These are phyloP conservation scores for Geosiphon pyriformis DNA, from an alignment of 192 early-diverging fungal genomes.

Conservation along the genomic window DNA sequence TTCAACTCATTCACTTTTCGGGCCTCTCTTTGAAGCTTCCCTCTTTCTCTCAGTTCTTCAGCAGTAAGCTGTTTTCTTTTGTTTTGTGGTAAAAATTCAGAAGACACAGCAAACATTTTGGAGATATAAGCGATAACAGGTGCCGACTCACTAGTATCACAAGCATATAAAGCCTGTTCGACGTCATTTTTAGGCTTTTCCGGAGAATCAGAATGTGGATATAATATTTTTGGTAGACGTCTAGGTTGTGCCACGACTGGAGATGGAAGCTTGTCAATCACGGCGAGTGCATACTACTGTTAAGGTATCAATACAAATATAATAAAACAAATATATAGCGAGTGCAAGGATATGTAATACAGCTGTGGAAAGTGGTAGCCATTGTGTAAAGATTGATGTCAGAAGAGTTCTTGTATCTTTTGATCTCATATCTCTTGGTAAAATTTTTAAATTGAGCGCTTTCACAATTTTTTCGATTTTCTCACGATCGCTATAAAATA, in stretches of 20 bases:
- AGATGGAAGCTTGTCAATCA: slow-evolving; percentile 84
- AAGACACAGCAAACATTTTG: slow-evolving; percentile 89
- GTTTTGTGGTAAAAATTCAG: slow-evolving; percentile 67
- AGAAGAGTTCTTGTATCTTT: slow-evolving; percentile 75
- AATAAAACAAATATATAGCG: neutral
- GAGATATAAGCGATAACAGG: slow-evolving; percentile 85
- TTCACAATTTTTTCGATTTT: slow-evolving; percentile 91
- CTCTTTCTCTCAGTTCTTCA: slow-evolving; percentile 84
- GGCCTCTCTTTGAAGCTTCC: slow-evolving; percentile 44
- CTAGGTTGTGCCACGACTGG: slow-evolving; percentile 74
- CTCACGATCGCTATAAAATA: slow-evolving; percentile 60
- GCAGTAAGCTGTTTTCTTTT: slow-evolving; percentile 67
- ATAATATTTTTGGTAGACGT: slow-evolving; percentile 76
- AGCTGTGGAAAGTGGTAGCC: slow-evolving; percentile 89
- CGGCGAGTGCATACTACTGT: slow-evolving; percentile 48
- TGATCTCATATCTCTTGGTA: slow-evolving; percentile 82
- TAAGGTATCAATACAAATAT: slow-evolving; percentile 2
- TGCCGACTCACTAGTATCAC: slow-evolving; percentile 52
- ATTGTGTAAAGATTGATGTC: slow-evolving; percentile 83
- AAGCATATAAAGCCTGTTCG: slow-evolving; percentile 72
- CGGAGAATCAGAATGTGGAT: slow-evolving; percentile 43
- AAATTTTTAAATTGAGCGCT: slow-evolving; percentile 80
- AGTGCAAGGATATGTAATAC: slow-evolving; percentile 54
- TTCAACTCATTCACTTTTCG: slow-evolving; percentile 3
- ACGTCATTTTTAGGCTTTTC: slow-evolving; percentile 48